A percentile compares a stretch with the other conserved stretches of the same genome.
Conservation (phyloP, 257 asterid species). For the Solanum dulcamara region DNA sequence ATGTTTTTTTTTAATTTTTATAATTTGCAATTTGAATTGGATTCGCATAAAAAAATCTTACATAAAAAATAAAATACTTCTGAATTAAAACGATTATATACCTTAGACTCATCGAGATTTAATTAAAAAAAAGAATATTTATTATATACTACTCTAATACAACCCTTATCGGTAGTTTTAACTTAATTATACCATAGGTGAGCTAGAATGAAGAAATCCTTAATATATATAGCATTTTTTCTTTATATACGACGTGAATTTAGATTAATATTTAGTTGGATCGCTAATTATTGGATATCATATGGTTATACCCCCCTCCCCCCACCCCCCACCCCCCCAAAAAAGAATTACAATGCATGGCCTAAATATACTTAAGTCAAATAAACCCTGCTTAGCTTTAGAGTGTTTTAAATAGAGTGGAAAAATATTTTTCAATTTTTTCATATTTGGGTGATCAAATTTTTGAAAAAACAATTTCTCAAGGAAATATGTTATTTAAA, state of each 20-base stretch:
- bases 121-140: not conserved
- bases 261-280: not conserved
- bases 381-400: not conserved
- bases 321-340: no score
- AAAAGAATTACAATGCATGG: not conserved
- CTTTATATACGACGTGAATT: not conserved
- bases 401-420: not conserved
- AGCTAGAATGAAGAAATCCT: not conserved
- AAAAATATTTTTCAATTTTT: accelerated
- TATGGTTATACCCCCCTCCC: no score
- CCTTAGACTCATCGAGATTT: not conserved
- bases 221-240: not conserved
- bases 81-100: not conserved
- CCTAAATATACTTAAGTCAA: not conserved
- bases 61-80: not conserved
- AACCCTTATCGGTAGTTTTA: not conserved
- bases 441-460: not conserved
- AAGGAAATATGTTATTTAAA: no score
- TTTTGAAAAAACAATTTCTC: no score
- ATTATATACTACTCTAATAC: not conserved
- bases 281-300: not conserved
- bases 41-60: not conserved
- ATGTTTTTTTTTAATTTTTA: no score
- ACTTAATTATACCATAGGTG: not conserved
- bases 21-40: no score